Evolutionary conservation across 164 flowering plant genomes (phyloP).

Genomic region (Warburgia ugandensis): DNA sequence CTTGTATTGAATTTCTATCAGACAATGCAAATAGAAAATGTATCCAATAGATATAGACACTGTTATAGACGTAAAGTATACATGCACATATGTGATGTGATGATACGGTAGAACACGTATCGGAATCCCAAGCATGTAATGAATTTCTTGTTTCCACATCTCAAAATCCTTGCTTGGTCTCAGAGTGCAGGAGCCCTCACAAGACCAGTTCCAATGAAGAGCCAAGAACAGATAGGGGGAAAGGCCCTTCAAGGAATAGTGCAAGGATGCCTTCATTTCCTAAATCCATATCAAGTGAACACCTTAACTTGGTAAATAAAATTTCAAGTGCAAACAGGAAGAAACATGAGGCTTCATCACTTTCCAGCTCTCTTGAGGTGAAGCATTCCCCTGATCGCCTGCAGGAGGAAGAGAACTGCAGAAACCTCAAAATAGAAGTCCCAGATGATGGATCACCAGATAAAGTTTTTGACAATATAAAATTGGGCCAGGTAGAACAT

Average conservation of each 20-base stretch:
- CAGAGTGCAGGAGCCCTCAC: constrained; percentile 9
- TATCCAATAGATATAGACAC: too few species aligned
- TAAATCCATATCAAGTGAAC: constrained; percentile 17
- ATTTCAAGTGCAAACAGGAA: constrained; percentile 10
- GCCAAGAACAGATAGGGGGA: constrained; percentile 11
- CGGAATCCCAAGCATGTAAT: too few species aligned
- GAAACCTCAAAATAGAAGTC: constrained; percentile 8
- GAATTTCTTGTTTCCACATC: too few species aligned
- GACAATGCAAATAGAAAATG: too few species aligned
- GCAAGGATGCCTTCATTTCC: constrained; percentile 1
- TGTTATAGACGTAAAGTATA: too few species aligned
- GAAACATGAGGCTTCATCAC: constrained; percentile 4
- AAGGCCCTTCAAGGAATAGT: constrained; percentile 6
- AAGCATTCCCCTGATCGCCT: constrained; percentile 3
- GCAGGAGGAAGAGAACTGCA: constrained; percentile 6
- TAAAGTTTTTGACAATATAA: constrained; percentile 4
- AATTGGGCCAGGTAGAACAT: neutral
- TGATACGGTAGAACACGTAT: too few species aligned
- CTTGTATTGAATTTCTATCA: too few species aligned
- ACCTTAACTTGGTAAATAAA: constrained; percentile 1
- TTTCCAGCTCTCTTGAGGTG: constrained; percentile 6
- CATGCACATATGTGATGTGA: too few species aligned
- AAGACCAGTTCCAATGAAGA: constrained; percentile 6
- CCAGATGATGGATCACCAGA: constrained; percentile 10
- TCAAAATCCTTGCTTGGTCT: neutral